phyloP scores from a whole-genome alignment of 371 early-diverging fungal genomes.

The Chytridium lagenaria region DNA sequence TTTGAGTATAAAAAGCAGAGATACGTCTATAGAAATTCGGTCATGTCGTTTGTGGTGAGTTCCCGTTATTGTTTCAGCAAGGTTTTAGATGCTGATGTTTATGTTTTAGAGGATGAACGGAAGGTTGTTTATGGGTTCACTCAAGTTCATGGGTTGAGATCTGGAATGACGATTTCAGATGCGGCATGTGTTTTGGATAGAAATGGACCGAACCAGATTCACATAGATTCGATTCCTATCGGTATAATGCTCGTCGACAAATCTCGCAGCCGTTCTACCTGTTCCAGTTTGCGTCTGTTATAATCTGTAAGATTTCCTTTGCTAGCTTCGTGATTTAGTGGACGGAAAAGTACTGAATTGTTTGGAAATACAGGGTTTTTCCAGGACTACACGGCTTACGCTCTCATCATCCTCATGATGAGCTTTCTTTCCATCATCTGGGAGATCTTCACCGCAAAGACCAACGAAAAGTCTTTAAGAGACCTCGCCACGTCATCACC shows the following conservation, averaged over 20 bases:
- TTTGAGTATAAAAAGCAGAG: conserved; percentile 50
- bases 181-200: conserved; percentile 19
- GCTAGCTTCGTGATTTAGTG: no score
- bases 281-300: conserved; percentile 44
- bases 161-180: conserved; percentile 36
- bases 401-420: conserved; percentile 42
- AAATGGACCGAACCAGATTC: conserved; percentile 48
- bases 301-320: conserved; percentile 35
- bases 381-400: conserved; percentile 43
- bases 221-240: conserved; percentile 37
- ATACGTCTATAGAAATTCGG: conserved; percentile 40
- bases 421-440: conserved; percentile 42
- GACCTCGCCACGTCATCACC: conserved; percentile 3
- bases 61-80: no score
- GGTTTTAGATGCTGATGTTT: not conserved
- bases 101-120: conserved; percentile 32
- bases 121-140: conserved; percentile 24
- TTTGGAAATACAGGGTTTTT: conserved; percentile 34
- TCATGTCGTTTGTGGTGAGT: conserved; percentile 38
- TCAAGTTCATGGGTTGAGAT: conserved; percentile 36
- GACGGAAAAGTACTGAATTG: no score
- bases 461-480: conserved; percentile 42
- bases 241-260: conserved; percentile 42
- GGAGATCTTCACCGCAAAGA: conserved; percentile 46
- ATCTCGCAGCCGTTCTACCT: conserved; percentile 48